Conservation (phyloP, 257 asterid species). For the Nemophila menziesii region DNA sequence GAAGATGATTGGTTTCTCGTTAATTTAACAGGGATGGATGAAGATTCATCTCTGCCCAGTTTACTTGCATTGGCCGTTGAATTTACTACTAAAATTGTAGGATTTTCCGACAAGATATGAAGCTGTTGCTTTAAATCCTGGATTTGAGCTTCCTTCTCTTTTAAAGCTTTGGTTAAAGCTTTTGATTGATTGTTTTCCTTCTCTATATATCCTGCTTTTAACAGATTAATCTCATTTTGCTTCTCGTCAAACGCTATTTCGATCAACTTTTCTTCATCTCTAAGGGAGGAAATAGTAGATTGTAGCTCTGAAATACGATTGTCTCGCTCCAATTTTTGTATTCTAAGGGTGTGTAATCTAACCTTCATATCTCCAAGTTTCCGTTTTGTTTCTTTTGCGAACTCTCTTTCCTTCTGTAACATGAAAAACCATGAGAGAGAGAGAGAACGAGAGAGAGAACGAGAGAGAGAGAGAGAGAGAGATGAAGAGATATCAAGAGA, state of each 20-base stretch:
- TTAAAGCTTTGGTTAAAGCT: constrained; percentile 21
- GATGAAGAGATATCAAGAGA: no score
- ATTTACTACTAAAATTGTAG: constrained; percentile 13
- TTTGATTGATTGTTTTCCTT: constrained; percentile 17
- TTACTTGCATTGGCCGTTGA: constrained; percentile 4
- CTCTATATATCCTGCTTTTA: constrained; percentile 15
- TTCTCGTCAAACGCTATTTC: constrained; percentile 36
- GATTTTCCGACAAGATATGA: constrained; percentile 21
- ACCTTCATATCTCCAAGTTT: constrained; percentile 48
- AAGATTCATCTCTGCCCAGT: background rate
- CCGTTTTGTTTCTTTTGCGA: constrained; percentile 25
- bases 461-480: no score
- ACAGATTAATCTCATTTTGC: constrained; percentile 36
- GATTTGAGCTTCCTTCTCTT: constrained; percentile 28
- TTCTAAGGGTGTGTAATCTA: constrained; percentile 28
- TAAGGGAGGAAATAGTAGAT: constrained; percentile 49
- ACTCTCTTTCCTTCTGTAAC: constrained; percentile 49
- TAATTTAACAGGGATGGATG: background rate
- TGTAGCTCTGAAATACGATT: constrained; percentile 38
- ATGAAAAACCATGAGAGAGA: background rate
- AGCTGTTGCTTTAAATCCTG: constrained; percentile 25
- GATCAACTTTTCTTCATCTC: constrained; percentile 40
- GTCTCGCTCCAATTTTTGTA: constrained; percentile 35
- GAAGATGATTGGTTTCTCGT: constrained; percentile 4
- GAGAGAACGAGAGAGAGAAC: no score